phyloP scores from a whole-genome alignment of 768 basidiomycete genomes.

The Epithele typhae region DNA sequence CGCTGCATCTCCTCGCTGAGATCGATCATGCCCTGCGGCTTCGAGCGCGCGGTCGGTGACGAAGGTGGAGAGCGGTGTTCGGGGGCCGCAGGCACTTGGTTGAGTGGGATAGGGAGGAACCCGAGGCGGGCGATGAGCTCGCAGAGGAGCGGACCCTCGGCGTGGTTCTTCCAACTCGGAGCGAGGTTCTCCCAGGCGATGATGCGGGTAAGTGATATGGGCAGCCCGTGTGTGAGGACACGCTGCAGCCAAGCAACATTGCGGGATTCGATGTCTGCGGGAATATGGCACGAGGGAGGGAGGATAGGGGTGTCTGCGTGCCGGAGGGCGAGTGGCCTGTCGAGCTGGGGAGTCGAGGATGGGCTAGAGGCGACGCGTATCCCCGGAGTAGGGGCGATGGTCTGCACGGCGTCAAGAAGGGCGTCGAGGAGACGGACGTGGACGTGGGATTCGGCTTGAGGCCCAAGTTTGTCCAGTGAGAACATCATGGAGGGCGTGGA shows the following conservation, averaged over 20 bases:
- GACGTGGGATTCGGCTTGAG: neutral
- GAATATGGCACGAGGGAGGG: neutral
- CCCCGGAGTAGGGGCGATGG: neutral
- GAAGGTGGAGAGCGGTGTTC: too few species aligned
- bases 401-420: neutral
- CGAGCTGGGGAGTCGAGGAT: too few species aligned
- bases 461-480: neutral
- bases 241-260: slow-evolving; percentile 1
- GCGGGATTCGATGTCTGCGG: neutral
- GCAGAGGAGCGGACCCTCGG: slow-evolving; percentile 32
- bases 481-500: neutral
- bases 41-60: too few species aligned
- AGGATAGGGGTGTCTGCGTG: too few species aligned
- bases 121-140: slow-evolving; percentile 40
- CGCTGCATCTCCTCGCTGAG: slow-evolving; percentile 9
- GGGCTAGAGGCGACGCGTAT: too few species aligned
- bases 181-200: slow-evolving; percentile 8
- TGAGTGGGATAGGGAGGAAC: slow-evolving; percentile 26
- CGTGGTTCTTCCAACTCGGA: neutral
- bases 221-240: slow-evolving; percentile 21
- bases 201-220: slow-evolving; percentile 21
- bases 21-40: too few species aligned
- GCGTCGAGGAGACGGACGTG: neutral
- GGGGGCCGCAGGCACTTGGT: neutral
- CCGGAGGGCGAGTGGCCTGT: too few species aligned